A percentile compares a stretch with the other conserved stretches of the same genome.
These are phyloP conservation scores for Populus pruinosa DNA, from an alignment of 345 rosid genomes.

Conservation along the genomic window DNA sequence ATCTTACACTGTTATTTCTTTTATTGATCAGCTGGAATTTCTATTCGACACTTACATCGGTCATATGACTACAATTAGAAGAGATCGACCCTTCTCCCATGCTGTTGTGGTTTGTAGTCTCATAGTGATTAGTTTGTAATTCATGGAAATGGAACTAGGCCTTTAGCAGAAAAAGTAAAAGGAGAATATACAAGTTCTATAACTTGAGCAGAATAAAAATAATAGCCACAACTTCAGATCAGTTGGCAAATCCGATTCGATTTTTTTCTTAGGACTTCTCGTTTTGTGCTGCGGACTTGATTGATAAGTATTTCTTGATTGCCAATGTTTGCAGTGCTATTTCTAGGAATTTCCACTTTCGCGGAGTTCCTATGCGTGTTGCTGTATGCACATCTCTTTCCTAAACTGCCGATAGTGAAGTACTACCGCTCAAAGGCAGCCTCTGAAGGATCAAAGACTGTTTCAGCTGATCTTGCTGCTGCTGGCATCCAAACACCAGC, in stretches of 20 bases:
- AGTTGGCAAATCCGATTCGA: too few species aligned
- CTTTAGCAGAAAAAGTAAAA: neutral
- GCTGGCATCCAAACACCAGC: slow-evolving; percentile 56
- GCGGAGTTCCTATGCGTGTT: slow-evolving; percentile 63
- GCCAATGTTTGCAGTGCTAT: slow-evolving; percentile 50
- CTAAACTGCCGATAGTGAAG: slow-evolving; percentile 72
- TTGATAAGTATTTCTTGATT: neutral
- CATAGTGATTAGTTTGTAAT: neutral
- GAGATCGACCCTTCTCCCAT: neutral
- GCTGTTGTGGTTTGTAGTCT: neutral
- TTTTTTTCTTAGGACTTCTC: neutral
- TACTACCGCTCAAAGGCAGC: slow-evolving; percentile 85
- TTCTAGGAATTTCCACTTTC: slow-evolving; percentile 66
- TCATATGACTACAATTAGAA: neutral
- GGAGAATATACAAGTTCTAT: neutral
- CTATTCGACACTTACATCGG: neutral
- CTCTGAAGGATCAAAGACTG: slow-evolving; percentile 83
- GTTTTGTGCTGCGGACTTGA: neutral
- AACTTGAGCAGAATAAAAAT: neutral
- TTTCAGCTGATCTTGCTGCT: slow-evolving; percentile 76
- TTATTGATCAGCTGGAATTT: neutral
- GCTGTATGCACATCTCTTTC: slow-evolving; percentile 60
- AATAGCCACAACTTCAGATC: neutral
- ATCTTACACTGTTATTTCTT: neutral
- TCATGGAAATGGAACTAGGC: neutral